These are phyloP conservation scores for Pythium brachiatum DNA, from an alignment of 352 stramenopile genomes.

Conservation along the genomic window DNA sequence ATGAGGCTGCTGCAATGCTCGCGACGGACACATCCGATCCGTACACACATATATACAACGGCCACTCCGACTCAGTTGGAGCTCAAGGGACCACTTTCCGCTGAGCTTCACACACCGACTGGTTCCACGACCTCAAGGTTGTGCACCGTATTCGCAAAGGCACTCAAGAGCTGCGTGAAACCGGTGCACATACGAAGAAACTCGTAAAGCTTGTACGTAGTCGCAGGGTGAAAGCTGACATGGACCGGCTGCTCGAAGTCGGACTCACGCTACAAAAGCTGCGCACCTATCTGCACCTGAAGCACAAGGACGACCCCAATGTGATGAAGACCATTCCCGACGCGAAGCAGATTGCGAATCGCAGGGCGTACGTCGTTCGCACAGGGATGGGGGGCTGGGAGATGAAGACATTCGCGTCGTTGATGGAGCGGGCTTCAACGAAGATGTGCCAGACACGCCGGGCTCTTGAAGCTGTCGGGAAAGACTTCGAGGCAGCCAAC, in stretches of 20 bases:
- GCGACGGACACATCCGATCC: neutral
- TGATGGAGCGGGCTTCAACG: neutral
- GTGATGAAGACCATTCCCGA: neutral
- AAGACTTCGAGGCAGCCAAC: neutral
- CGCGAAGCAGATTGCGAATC: neutral
- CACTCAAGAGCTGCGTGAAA: neutral
- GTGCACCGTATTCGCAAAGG: too few species aligned
- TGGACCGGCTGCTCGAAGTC: neutral
- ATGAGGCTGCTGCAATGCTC: neutral
- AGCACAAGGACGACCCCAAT: neutral
- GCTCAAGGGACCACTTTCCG: neutral
- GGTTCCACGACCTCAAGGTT: neutral
- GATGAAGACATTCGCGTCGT: constrained; percentile 2
- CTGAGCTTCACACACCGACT: neutral
- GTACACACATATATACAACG: neutral
- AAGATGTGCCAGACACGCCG: neutral
- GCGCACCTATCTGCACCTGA: neutral
- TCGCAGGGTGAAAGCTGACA: neutral
- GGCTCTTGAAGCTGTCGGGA: neutral
- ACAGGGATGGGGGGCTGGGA: neutral
- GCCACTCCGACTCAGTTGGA: neutral
- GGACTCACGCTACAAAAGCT: neutral
- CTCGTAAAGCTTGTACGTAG: neutral
- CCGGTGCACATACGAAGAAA: neutral
- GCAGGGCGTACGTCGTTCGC: neutral